A percentile compares a stretch with the other conserved stretches of the same genome.
Conservation (phyloP, 2,329 filamentous ascomycete species). For the Bipolaris victoriae region DNA sequence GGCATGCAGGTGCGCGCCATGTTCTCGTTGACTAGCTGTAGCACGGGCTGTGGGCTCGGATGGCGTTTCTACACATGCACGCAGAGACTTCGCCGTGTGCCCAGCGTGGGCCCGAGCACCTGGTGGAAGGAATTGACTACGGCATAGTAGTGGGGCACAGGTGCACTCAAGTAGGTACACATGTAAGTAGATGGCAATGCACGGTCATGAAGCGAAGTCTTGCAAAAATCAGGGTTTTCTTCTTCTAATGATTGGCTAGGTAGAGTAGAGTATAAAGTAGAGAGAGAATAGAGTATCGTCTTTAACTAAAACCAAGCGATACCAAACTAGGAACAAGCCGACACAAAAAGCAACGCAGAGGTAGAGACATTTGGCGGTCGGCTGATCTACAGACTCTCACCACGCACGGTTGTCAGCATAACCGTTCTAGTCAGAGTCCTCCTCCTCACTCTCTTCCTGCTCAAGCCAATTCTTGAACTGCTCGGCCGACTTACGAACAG, state of each 20-base stretch:
- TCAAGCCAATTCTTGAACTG: constrained; percentile 90
- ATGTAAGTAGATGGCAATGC: constrained; percentile 5
- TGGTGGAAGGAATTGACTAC: constrained; percentile 14
- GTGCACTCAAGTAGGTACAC: background rate
- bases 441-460: constrained; percentile 72
- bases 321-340: constrained; percentile 13
- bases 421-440: constrained; percentile 36
- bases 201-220: constrained; percentile 7
- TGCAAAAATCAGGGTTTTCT: constrained; percentile 17
- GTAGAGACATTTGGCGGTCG: constrained; percentile 17
- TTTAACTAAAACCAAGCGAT: constrained; percentile 3
- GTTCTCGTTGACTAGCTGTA: background rate
- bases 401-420: constrained; percentile 1
- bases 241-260: constrained; percentile 19
- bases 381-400: constrained; percentile 10
- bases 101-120: constrained; percentile 18
- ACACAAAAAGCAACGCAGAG: constrained; percentile 12
- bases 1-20: constrained; percentile 1
- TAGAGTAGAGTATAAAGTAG: constrained; percentile 13
- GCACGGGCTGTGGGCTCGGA: background rate
- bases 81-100: constrained; percentile 23
- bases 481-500: constrained; percentile 93
- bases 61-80: constrained; percentile 1
- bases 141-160: constrained; percentile 12
- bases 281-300: constrained; percentile 19